Evolutionary conservation across 768 basidiomycete genomes (phyloP), one percentile per base, ranked within the genome.

Genomic region (Pleurotus tuber-regium): DNA sequence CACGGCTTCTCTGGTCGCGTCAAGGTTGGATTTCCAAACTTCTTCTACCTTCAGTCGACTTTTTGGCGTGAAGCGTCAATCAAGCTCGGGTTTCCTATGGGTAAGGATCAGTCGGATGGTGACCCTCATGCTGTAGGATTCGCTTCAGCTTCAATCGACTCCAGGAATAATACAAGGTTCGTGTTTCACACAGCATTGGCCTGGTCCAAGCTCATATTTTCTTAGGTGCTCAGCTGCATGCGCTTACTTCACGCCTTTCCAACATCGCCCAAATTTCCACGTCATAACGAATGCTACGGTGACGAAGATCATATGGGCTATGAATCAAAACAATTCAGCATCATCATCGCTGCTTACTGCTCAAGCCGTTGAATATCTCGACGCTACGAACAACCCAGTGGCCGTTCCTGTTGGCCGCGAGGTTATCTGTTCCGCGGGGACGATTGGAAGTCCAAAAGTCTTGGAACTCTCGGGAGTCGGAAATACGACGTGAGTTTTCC

Each of bases 241-340:
- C 47, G 68, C 63, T 1, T 70, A 65, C 51, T 64, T 61, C 47
- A 63, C 66, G 1, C 65, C 68, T 0, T 68, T 65, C 44, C 31
- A 52, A 1, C 43, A 54, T 8, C 43, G 62, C 11, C 55, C 73
- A n/a, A 86, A 86, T 59, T 70, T 85, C 33, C 70, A 70, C 39
- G 76, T 86, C 38, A 67, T 86, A 29, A 73, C 79, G 5, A 78
- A 79, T 54, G 72, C 76, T 10, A 80, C 77, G 14, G 84, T 79
- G 24, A 78, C 81, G 0, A 69, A 72, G 39, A 66, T 86, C 35
- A 53, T 81, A 23, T 80, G 68, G 69, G 57, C n/a, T n/a, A 78
- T 28, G 50, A 56, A 24, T 55, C 61, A 14, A n/a, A n/a, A n/a
- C n/a, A n/a, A n/a, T n/a, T n/a, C n/a, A n/a, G n/a, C n/a, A n/a